Conservation (phyloP, 768 basidiomycete species). For the Fomitopsis serialis region DNA sequence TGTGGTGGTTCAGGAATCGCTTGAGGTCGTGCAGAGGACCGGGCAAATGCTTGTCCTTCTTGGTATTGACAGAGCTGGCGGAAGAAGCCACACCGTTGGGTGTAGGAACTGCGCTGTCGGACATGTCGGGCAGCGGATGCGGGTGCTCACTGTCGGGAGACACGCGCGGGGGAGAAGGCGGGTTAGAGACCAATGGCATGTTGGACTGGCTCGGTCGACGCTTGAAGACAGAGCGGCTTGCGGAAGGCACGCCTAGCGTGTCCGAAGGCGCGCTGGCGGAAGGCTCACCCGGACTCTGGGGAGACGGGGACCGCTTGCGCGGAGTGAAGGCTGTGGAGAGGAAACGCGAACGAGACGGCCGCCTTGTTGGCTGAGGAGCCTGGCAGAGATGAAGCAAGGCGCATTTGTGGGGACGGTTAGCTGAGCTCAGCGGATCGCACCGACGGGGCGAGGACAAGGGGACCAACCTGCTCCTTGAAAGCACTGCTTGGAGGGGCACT, state of each 20-base stretch:
- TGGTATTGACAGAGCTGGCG: constrained; percentile 5
- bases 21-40: constrained; percentile 90
- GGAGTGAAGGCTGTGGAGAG: constrained; percentile 20
- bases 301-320: constrained; percentile 23
- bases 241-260: constrained; percentile 12
- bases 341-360: constrained; percentile 20
- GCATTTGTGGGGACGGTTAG: constrained; percentile 8
- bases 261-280: constrained; percentile 14
- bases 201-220: constrained; percentile 15
- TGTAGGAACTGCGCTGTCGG: constrained; percentile 4
- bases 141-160: constrained; percentile 10
- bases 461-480: constrained; percentile 23
- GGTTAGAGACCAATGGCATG: constrained; percentile 10
- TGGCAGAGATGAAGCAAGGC: constrained; percentile 3
- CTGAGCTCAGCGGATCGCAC: constrained; percentile 1
- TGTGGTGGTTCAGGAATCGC: constrained; percentile 91
- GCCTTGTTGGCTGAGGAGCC: constrained; percentile 19
- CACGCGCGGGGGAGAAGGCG: constrained; percentile 7
- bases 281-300: constrained; percentile 13
- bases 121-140: constrained; percentile 2
- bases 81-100: constrained; percentile 3
- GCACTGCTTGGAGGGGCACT: neutral
- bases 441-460: constrained; percentile 1
- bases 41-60: constrained; percentile 36
- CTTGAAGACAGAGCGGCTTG: constrained; percentile 18